These are phyloP conservation scores for Aaosphaeria pasadenensis DNA, from an alignment of 2,329 filamentous ascomycete species.

Conservation along the genomic window DNA sequence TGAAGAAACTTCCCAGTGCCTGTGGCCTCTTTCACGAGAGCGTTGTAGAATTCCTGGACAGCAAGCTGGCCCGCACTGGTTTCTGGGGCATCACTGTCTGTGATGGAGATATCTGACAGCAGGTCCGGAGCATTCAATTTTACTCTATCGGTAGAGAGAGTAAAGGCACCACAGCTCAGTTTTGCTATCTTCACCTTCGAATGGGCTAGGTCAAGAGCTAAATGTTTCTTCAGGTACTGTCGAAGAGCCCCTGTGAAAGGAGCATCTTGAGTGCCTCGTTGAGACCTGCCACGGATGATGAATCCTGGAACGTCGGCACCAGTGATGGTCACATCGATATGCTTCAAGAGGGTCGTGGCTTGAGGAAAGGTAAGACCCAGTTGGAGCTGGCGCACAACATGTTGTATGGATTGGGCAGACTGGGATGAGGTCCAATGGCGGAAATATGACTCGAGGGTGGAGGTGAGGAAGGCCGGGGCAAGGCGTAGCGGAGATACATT, in stretches of 20 bases:
- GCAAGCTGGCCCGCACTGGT: constrained; percentile 29
- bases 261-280: constrained; percentile 9
- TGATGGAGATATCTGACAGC: constrained; percentile 19
- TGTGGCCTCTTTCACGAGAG: constrained; percentile 30
- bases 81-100: constrained; percentile 22
- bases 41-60: constrained; percentile 27
- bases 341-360: constrained; percentile 34
- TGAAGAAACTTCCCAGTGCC: constrained; percentile 30
- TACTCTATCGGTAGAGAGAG: constrained; percentile 36
- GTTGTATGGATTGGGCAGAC: constrained; percentile 27
- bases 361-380: constrained; percentile 34
- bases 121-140: constrained; percentile 35
- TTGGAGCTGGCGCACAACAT: constrained; percentile 31
- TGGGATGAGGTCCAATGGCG: constrained; percentile 50
- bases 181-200: constrained; percentile 39
- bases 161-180: constrained; percentile 42
- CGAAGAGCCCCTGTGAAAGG: constrained; percentile 42
- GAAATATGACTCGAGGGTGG: constrained; percentile 54
- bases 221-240: constrained; percentile 38
- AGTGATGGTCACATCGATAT: constrained; percentile 43
- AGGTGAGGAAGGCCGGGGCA: constrained; percentile 44
- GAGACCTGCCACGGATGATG: constrained; percentile 22
- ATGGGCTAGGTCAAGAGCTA: constrained; percentile 41
- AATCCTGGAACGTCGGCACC: constrained; percentile 39
- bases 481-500: constrained; percentile 46